Conservation (phyloP, 495 filamentous ascomycete species). For the Niebla homalea region DNA sequence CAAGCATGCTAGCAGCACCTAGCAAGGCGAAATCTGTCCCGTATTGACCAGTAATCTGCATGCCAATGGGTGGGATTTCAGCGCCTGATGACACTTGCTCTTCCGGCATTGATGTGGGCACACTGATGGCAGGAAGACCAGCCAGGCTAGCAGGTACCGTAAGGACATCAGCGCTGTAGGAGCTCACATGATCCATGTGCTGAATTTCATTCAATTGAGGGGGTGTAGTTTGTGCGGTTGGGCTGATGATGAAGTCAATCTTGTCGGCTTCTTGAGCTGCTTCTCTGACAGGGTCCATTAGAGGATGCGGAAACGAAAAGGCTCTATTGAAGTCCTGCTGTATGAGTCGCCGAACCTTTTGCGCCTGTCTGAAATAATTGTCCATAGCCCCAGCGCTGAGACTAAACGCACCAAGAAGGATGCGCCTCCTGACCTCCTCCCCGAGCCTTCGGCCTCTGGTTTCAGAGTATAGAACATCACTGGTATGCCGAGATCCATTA, state of each 20-base stretch:
- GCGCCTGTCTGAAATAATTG: conserved; percentile 93
- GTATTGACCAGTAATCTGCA: conserved; percentile 87
- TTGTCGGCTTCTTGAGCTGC: conserved; percentile 31
- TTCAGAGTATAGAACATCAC: conserved; percentile 54
- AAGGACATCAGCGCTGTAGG: conserved; percentile 87
- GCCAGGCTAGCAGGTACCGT: conserved; percentile 91
- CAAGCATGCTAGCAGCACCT: conserved; percentile 36
- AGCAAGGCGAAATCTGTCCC: conserved; percentile 66
- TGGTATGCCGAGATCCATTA: conserved; percentile 21
- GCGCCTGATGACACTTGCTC: conserved; percentile 19
- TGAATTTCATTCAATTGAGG: conserved; percentile 44
- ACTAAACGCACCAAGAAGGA: conserved; percentile 80
- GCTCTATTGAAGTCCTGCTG: conserved; percentile 70
- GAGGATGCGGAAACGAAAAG: conserved; percentile 54
- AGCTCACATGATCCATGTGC: conserved; percentile 35
- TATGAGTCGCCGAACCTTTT: conserved; percentile 73
- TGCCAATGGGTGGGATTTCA: conserved; percentile 33
- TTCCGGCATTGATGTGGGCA: conserved; percentile 45
- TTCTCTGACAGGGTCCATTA: conserved; percentile 35
- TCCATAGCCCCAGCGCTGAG: conserved; percentile 83
- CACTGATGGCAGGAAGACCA: conserved; percentile 75
- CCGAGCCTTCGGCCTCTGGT: conserved; percentile 67
- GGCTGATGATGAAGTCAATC: conserved; percentile 83
- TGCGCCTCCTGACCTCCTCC: conserved; percentile 69
- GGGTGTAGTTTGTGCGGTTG: conserved; percentile 68